These are phyloP conservation scores for Cyberlindnera nakhonratchasimensis DNA, from an alignment of 805 yeast genomes.

Conservation along the genomic window DNA sequence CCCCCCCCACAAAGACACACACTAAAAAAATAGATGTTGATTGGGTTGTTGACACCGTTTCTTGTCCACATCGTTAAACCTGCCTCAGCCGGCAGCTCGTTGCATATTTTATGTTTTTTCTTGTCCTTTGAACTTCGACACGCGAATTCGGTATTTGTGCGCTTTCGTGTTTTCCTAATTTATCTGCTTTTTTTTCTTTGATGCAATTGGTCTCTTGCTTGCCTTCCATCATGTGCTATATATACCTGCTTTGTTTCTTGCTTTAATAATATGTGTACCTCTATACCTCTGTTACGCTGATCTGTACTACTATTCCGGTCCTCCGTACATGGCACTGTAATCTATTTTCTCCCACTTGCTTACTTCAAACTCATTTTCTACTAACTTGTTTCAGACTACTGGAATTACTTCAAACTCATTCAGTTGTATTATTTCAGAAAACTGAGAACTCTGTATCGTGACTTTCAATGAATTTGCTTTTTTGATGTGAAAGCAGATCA, in stretches of 20 bases:
- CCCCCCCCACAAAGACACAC: no score
- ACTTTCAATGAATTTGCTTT: not conserved
- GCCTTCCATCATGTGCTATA: constrained; percentile 2
- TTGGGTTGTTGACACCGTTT: not conserved
- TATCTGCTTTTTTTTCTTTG: not conserved
- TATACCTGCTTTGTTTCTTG: no score
- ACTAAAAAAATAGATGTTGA: not conserved
- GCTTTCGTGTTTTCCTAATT: not conserved
- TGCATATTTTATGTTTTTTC: constrained; percentile 4
- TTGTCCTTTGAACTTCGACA: not conserved
- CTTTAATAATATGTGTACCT: no score
- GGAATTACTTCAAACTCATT: no score
- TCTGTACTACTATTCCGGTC: no score
- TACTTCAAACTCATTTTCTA: no score
- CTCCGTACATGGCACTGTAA: no score
- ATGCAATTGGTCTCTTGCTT: not conserved
- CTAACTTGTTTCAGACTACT: no score
- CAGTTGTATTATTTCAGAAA: no score
- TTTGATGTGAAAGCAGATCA: not conserved
- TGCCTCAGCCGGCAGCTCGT: constrained; percentile 11
- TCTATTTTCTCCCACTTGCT: no score
- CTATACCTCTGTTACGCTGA: no score
- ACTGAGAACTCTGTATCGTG: not conserved
- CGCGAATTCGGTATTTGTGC: not conserved
- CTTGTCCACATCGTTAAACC: not conserved